A percentile compares a stretch with the other conserved stretches of the same genome.
phyloP scores from a whole-genome alignment of 169 alveolate species.

The Blepharisma undulans region DNA sequence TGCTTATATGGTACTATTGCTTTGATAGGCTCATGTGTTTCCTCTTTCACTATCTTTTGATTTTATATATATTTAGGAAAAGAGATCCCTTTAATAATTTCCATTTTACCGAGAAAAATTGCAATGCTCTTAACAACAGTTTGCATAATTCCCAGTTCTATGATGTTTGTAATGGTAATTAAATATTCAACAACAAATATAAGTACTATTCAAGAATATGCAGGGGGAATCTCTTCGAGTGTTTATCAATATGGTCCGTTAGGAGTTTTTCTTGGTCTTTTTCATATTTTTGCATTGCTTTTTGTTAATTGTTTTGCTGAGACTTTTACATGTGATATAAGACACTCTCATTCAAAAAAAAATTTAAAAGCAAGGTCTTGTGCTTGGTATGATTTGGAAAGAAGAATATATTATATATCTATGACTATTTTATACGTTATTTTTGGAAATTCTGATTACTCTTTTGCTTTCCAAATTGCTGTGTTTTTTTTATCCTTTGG shows the following conservation, averaged over 20 bases:
- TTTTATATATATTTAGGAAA: neutral
- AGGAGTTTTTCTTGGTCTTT: neutral
- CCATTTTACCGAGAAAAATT: neutral
- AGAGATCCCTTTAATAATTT: neutral
- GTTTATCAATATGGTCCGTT: neutral
- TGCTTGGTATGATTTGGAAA: neutral
- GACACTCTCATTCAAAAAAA: neutral
- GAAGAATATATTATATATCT: neutral
- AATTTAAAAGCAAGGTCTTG: neutral
- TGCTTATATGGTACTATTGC: neutral
- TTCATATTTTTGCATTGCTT: neutral
- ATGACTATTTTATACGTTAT: neutral
- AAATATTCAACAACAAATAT: neutral
- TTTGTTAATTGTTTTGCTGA: neutral
- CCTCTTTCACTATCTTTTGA: neutral
- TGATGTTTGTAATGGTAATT: neutral
- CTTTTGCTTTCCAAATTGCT: neutral
- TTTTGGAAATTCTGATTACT: neutral
- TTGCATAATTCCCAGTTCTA: neutral
- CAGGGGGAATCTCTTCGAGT: neutral
- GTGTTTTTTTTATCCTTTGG: neutral
- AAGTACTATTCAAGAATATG: neutral
- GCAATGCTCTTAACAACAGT: neutral
- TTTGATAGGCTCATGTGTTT: neutral
- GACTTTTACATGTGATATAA: neutral